phyloP scores from a whole-genome alignment of 1,139 yeast genomes.

The Debaryomyces udenii region DNA sequence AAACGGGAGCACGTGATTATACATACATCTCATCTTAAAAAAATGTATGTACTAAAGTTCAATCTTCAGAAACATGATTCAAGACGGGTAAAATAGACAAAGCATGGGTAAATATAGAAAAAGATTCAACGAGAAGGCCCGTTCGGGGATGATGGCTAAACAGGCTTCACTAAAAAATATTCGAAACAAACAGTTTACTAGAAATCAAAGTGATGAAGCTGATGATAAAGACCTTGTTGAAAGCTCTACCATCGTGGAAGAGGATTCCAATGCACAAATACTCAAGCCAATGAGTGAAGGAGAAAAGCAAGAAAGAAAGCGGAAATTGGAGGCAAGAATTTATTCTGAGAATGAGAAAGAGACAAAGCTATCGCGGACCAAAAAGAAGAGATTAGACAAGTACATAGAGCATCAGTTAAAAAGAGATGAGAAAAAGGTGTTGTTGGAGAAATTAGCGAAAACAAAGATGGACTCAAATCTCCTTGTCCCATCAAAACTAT shows the following conservation, averaged over 20 bases:
- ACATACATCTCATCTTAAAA: slow-evolving; percentile 9
- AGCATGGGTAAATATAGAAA: slow-evolving; percentile 80
- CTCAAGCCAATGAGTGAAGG: slow-evolving; percentile 52
- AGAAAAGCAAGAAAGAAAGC: slow-evolving; percentile 66
- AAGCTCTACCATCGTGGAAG: slow-evolving; percentile 13
- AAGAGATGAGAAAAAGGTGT: slow-evolving; percentile 81
- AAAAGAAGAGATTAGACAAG: slow-evolving; percentile 76
- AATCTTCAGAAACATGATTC: slow-evolving; percentile 1
- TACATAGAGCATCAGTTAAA: slow-evolving; percentile 86
- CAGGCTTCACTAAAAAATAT: slow-evolving; percentile 69
- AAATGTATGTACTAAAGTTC: slow-evolving; percentile 5
- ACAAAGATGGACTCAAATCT: slow-evolving; percentile 74
- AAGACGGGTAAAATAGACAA: not conserved
- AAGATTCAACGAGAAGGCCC: slow-evolving; percentile 83
- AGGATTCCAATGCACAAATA: slow-evolving; percentile 65
- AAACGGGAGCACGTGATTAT: slow-evolving; percentile 1
- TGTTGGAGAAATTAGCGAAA: slow-evolving; percentile 70
- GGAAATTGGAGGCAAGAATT: slow-evolving; percentile 63
- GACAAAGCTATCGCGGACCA: slow-evolving; percentile 69
- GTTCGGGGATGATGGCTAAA: slow-evolving; percentile 82
- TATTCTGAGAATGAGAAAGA: slow-evolving; percentile 58
- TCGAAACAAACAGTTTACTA: slow-evolving; percentile 66
- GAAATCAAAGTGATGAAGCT: slow-evolving; percentile 45
- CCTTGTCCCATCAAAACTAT: slow-evolving; percentile 69
- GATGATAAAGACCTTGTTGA: slow-evolving; percentile 20